Evolutionary conservation across 1,139 yeast genomes (phyloP).

Genomic region (Pneumocystis wakefieldiae): DNA sequence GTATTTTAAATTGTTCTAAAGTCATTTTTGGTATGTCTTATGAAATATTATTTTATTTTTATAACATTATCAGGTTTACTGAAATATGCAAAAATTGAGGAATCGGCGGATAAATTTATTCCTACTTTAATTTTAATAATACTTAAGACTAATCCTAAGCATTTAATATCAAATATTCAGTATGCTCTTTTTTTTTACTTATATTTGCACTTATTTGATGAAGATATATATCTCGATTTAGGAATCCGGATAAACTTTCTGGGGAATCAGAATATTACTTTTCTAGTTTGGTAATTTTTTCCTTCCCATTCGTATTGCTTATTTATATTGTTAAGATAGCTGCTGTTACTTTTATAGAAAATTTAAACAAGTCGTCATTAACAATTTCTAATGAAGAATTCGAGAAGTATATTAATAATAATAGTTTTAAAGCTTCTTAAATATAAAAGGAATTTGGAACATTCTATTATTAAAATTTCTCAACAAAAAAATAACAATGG

Average conservation of each 20-base stretch:
- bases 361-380: slow-evolving; percentile 41
- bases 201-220: slow-evolving; percentile 34
- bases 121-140: slow-evolving; percentile 74
- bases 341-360: slow-evolving; percentile 61
- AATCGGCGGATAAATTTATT: slow-evolving; percentile 85
- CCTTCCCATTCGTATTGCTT: not conserved
- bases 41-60: not conserved
- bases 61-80: slow-evolving; percentile 28
- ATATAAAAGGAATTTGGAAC: not conserved
- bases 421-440: not conserved
- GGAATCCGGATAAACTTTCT: slow-evolving; percentile 56
- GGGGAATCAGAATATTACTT: slow-evolving; percentile 86
- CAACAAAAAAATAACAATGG: not conserved
- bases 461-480: not conserved
- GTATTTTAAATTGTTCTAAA: slow-evolving; percentile 81
- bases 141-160: slow-evolving; percentile 46
- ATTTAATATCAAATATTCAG: slow-evolving; percentile 59
- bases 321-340: slow-evolving; percentile 34
- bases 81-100: slow-evolving; percentile 49
- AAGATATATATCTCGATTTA: slow-evolving; percentile 32
- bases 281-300: slow-evolving; percentile 37
- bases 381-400: slow-evolving; percentile 50
- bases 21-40: slow-evolving; percentile 52
- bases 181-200: slow-evolving; percentile 25
- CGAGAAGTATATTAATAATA: slow-evolving; percentile 22